Evolutionary conservation across 2,329 filamentous ascomycete species (phyloP).

Genomic region (Colletotrichum sp.): DNA sequence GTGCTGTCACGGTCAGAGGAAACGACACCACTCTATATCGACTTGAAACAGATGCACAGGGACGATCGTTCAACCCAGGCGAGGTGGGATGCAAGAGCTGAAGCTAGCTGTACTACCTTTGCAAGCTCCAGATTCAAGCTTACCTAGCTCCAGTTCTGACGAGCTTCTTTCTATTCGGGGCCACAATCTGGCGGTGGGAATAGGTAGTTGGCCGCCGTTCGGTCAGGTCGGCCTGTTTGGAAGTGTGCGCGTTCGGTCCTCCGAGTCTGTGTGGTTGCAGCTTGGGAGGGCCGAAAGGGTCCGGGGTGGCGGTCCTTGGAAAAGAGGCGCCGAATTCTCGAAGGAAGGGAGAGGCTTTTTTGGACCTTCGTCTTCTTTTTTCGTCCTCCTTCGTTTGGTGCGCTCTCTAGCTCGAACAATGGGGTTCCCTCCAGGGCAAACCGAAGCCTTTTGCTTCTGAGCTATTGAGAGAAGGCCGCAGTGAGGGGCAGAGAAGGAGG

Average conservation of each 20-base stretch:
- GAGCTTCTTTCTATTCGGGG: background rate
- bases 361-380: background rate
- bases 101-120: background rate
- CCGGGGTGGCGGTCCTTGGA: background rate
- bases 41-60: constrained; percentile 18
- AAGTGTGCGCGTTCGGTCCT: background rate
- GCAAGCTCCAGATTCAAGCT: background rate
- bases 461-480: background rate
- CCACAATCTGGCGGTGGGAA: background rate
- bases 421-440: background rate
- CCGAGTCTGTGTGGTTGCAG: constrained; percentile 14
- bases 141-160: background rate
- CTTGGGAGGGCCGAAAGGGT: background rate
- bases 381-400: background rate
- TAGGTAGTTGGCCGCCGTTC: background rate
- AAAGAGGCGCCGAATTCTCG: background rate
- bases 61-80: background rate
- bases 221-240: background rate
- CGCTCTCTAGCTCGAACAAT: background rate
- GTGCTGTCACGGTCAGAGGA: constrained; percentile 4
- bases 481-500: background rate
- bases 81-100: background rate
- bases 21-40: background rate
- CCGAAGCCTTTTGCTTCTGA: background rate
- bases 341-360: background rate